These are phyloP conservation scores for Lignosus rhinocerotis DNA, from an alignment of 1,284 basidiomycete species.

Conservation along the genomic window DNA sequence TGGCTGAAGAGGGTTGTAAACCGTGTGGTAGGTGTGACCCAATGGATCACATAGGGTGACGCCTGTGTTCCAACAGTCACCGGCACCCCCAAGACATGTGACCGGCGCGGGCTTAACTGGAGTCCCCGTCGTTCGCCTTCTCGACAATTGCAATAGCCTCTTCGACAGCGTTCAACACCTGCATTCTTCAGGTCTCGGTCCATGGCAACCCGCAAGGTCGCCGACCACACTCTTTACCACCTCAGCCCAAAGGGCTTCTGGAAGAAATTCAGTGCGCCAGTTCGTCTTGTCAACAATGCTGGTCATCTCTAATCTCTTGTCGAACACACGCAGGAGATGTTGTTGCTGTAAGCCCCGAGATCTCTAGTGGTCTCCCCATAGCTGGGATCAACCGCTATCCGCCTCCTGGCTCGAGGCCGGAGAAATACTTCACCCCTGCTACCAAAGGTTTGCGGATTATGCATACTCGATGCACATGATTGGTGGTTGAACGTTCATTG, in stretches of 20 bases:
- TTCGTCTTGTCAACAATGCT: background rate
- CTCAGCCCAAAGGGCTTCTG: conserved; percentile 87
- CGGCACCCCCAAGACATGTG: conserved; percentile 13
- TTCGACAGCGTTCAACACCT: conserved; percentile 19
- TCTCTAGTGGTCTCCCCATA: conserved; percentile 89
- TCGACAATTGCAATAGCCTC: conserved; percentile 7
- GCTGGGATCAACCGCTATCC: conserved; percentile 77
- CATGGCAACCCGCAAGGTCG: conserved; percentile 74
- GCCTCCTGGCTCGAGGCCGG: conserved; percentile 83
- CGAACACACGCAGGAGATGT: conserved; percentile 58
- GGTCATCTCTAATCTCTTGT: background rate
- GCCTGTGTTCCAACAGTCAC: background rate
- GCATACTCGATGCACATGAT: conserved; percentile 9
- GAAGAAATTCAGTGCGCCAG: conserved; percentile 86
- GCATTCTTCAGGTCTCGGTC: conserved; percentile 8
- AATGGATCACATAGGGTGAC: no score
- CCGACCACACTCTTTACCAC: conserved; percentile 87
- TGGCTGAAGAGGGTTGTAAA: background rate
- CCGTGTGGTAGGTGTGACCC: no score
- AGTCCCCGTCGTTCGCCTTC: conserved; percentile 9
- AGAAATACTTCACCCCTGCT: conserved; percentile 84
- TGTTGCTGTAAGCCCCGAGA: conserved; percentile 82
- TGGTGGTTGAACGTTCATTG: conserved; percentile 11
- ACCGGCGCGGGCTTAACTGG: conserved; percentile 15
- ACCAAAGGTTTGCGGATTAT: conserved; percentile 66